Evolutionary conservation across 176 grass and related monocot genomes (phyloP), one percentile per base, ranked within the genome.

Genomic region (Saccharum officinarum): DNA sequence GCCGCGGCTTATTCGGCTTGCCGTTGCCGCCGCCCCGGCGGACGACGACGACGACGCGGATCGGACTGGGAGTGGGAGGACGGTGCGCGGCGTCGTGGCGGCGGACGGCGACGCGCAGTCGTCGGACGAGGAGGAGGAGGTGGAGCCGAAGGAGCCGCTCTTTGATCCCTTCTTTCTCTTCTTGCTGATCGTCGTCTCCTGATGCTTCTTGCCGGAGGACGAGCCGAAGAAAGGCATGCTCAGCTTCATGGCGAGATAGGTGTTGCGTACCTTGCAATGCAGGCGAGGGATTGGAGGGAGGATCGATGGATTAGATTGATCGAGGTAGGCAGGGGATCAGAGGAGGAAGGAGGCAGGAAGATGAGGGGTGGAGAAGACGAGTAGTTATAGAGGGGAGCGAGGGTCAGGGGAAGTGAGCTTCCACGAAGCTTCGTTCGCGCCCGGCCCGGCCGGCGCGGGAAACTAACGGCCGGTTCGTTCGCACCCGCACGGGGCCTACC

Each of bases 371-470:
- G 76, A 74, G 67, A 54, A 20, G 76, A 45, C 33, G 76, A 31
- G 23, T 13, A 67, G 4, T 61, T 88, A 87, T 88, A 77, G 22
- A 78, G 4, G 4, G 4, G 12, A 1, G 16, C 2, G 30, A 7
- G 40, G 44, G 44, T 4, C 12, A 15, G 7, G 59, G 40, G 23
- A 6, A 18, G 88, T 78, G 88, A 90, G 67, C 84, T 90, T 90
- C 88, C 26, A 4, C 0, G 88, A 90, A 90, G 84, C 79, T 90
- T 90, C 88, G 79, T 11, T 31, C 4, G 3, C n/a, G 8, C 59
- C 6, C 57, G 8, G 7, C 8, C 59, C 49, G 30, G 46, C 47
- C 18, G 75, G 60, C 59, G 72, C 88, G 79, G 79, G 84, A 84
- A 76, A 71, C 47, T 55, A 63, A 52, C 33, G 31, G 68, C 38